phyloP scores from a whole-genome alignment of 2,329 filamentous ascomycete species.

The Monilinia fructicola region DNA sequence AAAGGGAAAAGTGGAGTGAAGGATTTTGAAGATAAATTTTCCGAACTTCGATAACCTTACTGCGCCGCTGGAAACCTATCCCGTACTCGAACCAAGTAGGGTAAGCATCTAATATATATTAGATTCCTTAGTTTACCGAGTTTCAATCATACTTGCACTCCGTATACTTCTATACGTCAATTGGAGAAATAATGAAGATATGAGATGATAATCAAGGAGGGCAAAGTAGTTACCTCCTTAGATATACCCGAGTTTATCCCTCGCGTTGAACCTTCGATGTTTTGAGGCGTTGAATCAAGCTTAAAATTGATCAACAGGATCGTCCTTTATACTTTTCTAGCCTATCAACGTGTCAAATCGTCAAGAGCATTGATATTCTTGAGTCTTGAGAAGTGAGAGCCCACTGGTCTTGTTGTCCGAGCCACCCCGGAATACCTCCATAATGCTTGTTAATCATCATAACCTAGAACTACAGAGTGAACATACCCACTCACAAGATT shows the following conservation, averaged over 20 bases:
- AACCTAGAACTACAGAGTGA: neutral
- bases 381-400: neutral
- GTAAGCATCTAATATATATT: neutral
- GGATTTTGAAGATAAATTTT: neutral
- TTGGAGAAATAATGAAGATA: too few relatives aligned
- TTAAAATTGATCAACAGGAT: constrained; percentile 18
- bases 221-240: neutral
- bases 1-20: neutral
- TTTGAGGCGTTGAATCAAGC: constrained; percentile 17
- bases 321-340: constrained; percentile 9
- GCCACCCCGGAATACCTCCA: neutral
- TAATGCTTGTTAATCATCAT: constrained; percentile 9
- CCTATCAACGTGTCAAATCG: neutral
- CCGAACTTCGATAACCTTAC: neutral
- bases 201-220: neutral
- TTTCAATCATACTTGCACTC: neutral
- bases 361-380: neutral
- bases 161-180: neutral
- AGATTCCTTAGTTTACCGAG: neutral
- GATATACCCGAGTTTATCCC: neutral
- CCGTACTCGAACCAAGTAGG: neutral
- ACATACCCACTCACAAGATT: neutral
- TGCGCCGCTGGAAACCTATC: neutral
- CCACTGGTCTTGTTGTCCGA: neutral
- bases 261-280: neutral